Conservation (phyloP, 257 asterid species). For the Jasminum sambac region DNA sequence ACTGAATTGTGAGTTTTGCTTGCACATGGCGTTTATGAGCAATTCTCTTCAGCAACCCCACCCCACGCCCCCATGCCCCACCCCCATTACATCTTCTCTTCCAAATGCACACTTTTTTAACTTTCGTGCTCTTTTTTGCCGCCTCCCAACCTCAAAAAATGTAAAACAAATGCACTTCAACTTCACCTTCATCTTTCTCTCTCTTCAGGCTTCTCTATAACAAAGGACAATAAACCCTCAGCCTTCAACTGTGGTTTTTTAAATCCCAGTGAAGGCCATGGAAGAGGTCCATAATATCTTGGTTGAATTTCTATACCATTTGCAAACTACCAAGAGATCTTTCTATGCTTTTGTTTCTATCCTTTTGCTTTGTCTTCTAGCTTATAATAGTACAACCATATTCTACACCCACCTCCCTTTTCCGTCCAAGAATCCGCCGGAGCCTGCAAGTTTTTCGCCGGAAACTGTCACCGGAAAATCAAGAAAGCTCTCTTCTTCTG, state of each 20-base stretch:
- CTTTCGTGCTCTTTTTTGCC: conserved; percentile 35
- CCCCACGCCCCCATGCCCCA: no score
- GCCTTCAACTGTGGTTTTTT: conserved; percentile 31
- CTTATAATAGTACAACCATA: conserved; percentile 52
- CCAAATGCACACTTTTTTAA: not conserved
- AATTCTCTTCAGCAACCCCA: no score
- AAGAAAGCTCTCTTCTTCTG: conserved; percentile 37
- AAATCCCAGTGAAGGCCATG: conserved; percentile 36
- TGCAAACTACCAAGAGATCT: conserved; percentile 47
- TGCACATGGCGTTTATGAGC: no score
- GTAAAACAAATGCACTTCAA: not conserved
- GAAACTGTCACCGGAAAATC: conserved; percentile 54
- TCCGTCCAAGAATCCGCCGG: conserved; percentile 37
- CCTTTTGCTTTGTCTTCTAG: conserved; percentile 52
- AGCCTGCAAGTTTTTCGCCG: conserved; percentile 37
- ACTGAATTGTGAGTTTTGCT: no score
- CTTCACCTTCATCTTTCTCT: not conserved
- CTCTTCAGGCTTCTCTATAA: conserved; percentile 17
- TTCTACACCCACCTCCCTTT: conserved; percentile 56
- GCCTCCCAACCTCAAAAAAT: conserved; percentile 22
- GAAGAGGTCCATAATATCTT: conserved; percentile 22
- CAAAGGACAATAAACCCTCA: not conserved
- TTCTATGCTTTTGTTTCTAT: conserved; percentile 48
- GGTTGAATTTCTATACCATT: conserved; percentile 34
- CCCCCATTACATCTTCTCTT: conserved; percentile 24